Evolutionary conservation across 192 early-diverging fungal species (phyloP), one percentile per base, ranked within the genome.

Genomic region (Allomyces arbusculus): DNA sequence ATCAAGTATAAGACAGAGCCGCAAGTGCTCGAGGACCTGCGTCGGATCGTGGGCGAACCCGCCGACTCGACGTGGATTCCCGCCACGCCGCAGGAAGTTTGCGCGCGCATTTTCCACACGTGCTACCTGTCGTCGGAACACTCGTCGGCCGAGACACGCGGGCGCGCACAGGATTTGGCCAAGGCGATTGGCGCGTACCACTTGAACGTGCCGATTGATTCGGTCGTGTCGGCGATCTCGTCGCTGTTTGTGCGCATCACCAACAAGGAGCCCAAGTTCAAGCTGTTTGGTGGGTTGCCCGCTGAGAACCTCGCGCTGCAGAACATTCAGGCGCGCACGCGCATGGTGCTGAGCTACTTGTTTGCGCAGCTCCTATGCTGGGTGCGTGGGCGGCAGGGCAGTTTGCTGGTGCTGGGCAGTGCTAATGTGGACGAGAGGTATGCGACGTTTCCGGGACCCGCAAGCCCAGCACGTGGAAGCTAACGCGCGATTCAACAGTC

Each of bases 351-450:
- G 20, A 82, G 94, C 6, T 99, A 99, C 70, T 70, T 99, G 64
- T 87, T 99, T 78, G 95, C 94, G 0, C 92, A 95, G 64, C 80
- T 99, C 16, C 76, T 99, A n/a, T 87, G 89, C 8, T 99, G 95
- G 95, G 79, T 77, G 19, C 83, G 89, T 33, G 80, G 80, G 23
- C 67, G 72, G 0, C 65, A 63, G n/a, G 86, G 83, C 0, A 80
- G 85, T 6, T 73, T 99, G 66, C 81, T 99, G 45, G 95, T 99
- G 0, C 78, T 99, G 65, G 94, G 92, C 33, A 91, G 89, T 67
- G 85, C 93, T n/a, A 99, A 99, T 68, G 94, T 97, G 0, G 95
- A 99, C 73, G 95, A 99, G 80, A 87, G 88, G 73, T 87, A 78
- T 16, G 74, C 28, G 23, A 10, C n/a, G 19, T 19, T 58, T 26